Evolutionary conservation across 1,139 yeast species (phyloP).

Genomic region (Candida glucosophila): DNA sequence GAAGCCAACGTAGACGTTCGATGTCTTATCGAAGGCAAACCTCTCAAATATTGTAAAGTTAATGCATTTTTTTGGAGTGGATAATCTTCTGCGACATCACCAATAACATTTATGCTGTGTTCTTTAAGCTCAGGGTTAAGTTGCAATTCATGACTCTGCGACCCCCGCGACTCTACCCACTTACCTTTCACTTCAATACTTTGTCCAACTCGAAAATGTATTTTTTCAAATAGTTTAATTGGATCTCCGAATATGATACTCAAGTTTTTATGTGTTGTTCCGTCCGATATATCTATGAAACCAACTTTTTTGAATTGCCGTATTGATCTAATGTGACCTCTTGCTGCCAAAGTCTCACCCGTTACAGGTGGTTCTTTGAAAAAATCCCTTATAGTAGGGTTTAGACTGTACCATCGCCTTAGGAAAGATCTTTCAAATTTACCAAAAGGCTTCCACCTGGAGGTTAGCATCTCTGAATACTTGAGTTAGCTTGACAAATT

Average conservation of each 20-base stretch:
- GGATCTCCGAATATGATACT: conserved; percentile 46
- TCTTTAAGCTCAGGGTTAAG: conserved; percentile 13
- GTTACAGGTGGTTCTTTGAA: conserved; percentile 20
- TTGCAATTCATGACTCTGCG: conserved; percentile 25
- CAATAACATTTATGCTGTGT: conserved; percentile 26
- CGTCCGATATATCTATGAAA: conserved; percentile 75
- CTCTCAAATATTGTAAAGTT: conserved; percentile 56
- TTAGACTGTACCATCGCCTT: conserved; percentile 1
- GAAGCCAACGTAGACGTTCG: conserved; percentile 60
- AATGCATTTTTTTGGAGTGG: conserved; percentile 82
- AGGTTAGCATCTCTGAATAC: neutral
- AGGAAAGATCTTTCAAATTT: neutral
- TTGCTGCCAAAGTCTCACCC: conserved; percentile 13
- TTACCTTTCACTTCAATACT: conserved; percentile 26
- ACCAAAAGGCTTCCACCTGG: neutral
- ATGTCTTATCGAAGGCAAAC: conserved; percentile 70
- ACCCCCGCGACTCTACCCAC: conserved; percentile 25
- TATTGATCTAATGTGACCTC: conserved; percentile 72
- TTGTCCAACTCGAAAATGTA: conserved; percentile 38
- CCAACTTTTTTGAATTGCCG: conserved; percentile 68
- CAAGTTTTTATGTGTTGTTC: conserved; percentile 47
- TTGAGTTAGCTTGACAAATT: neutral
- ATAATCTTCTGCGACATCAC: conserved; percentile 53
- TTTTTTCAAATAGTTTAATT: conserved; percentile 34
- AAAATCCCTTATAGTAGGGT: conserved; percentile 27